phyloP scores from a whole-genome alignment of 1,284 basidiomycete genomes.

The Pisolithus thermaeus region DNA sequence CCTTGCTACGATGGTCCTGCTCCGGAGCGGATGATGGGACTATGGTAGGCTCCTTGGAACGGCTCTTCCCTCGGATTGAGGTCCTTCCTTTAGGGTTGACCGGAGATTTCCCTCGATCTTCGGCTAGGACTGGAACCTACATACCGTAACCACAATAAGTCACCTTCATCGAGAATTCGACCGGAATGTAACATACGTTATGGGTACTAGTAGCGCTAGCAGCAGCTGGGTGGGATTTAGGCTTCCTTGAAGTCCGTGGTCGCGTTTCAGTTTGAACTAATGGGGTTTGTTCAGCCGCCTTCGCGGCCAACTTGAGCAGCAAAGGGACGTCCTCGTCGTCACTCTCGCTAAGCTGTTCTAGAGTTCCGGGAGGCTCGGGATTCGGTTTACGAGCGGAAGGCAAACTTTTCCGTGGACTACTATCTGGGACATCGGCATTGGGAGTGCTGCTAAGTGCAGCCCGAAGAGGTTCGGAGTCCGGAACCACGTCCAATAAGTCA shows the following conservation, averaged over 20 bases:
- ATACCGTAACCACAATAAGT: constrained; percentile 3
- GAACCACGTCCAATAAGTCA: constrained; percentile 40
- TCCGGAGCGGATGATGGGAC: constrained; percentile 34
- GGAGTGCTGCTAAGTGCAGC: constrained; percentile 10
- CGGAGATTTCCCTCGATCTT: constrained; percentile 9
- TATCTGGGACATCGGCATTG: constrained; percentile 2
- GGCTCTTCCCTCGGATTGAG: constrained; percentile 6
- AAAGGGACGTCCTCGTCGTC: constrained; percentile 44
- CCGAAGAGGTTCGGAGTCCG: constrained; percentile 49
- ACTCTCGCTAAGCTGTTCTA: constrained; percentile 25
- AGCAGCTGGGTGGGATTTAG: background rate
- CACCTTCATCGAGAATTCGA: background rate
- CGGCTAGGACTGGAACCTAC: constrained; percentile 3
- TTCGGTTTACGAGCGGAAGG: constrained; percentile 16
- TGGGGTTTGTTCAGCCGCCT: constrained; percentile 11
- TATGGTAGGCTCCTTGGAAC: constrained; percentile 18
- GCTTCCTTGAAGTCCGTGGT: constrained; percentile 4
- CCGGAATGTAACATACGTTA: constrained; percentile 15
- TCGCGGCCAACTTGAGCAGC: constrained; percentile 16
- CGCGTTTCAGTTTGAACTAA: constrained; percentile 2
- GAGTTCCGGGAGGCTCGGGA: constrained; percentile 27
- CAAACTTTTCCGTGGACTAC: constrained; percentile 13
- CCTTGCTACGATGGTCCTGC: constrained; percentile 24
- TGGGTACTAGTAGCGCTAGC: constrained; percentile 4
- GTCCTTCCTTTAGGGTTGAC: constrained; percentile 9